A percentile compares a stretch with the other conserved stretches of the same genome.
Evolutionary conservation across 257 asterid genomes (phyloP).

Genomic region (Solanum acaule): DNA sequence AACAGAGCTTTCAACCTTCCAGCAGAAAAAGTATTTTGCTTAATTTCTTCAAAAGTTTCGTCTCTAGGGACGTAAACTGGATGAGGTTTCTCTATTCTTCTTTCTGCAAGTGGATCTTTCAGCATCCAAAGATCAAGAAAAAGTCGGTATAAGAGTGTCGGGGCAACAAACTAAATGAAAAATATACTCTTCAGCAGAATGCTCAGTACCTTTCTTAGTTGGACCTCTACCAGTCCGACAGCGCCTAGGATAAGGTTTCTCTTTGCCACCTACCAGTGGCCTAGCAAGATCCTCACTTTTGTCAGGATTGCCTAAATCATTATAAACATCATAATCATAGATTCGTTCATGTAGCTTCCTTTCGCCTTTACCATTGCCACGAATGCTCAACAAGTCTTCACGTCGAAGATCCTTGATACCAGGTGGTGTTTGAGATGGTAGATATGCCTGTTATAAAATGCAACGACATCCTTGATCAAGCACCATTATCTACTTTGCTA

Average conservation of each 20-base stretch:
- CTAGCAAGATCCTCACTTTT: constrained; percentile 49
- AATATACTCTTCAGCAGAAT: neutral
- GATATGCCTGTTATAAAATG: constrained; percentile 44
- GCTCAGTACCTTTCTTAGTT: constrained; percentile 37
- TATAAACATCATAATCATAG: constrained; percentile 74
- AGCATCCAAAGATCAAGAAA: neutral
- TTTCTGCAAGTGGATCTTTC: constrained; percentile 54
- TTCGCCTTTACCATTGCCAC: constrained; percentile 64
- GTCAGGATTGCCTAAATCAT: constrained; percentile 86
- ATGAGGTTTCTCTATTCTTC: constrained; percentile 73
- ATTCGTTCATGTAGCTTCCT: constrained; percentile 69
- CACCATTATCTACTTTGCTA: neutral
- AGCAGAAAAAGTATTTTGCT: constrained; percentile 66
- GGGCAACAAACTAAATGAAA: neutral
- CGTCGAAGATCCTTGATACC: constrained; percentile 75
- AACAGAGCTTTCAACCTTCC: constrained; percentile 76
- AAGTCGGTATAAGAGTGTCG: neutral
- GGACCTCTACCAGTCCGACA: constrained; percentile 79
- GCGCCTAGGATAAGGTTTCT: constrained; percentile 87
- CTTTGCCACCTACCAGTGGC: constrained; percentile 51
- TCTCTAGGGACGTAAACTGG: constrained; percentile 90
- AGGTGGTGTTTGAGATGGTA: constrained; percentile 76
- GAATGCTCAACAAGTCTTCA: constrained; percentile 52
- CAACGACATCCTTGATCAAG: neutral
- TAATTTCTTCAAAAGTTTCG: constrained; percentile 81